Evolutionary conservation across 805 yeast genomes (phyloP), one percentile per base, ranked within the genome.

Genomic region (Zygosaccharomyces lentus): DNA sequence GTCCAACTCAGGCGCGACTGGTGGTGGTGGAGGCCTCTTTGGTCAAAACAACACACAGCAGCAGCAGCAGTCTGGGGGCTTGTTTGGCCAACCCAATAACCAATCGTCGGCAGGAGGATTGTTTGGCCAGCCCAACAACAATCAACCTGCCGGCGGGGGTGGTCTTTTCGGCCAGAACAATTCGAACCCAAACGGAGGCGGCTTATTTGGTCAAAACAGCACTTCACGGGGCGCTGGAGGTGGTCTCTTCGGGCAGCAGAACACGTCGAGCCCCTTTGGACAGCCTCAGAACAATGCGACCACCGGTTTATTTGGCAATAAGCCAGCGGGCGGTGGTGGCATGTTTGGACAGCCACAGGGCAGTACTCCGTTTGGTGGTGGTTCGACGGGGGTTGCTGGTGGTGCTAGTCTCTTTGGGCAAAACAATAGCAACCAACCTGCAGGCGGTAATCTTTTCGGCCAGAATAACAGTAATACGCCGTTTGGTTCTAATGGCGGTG

Each of bases 1-100:
- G 13, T 51, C 47, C 58, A 48, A 49, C 52, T 41, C 58, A 53
- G 35, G 52, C 48, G 38, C 50, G 35, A 39, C 43, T 12, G 71
- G 74, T n/a, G 76, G 49, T 31, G 45, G 45, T n/a, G 72, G 74
- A 12, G 76, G 77, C 3, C 57, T 75, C 44, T 77, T 78, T 58
- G 80, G 80, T 17, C 66, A 61, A 36, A 58, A 57, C 51, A 52
- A 59, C 47, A 43, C 41, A 35, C 46, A 46, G 39, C 48, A 46
- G 23, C 46, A 46, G 41, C 48, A 46, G 23, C 49, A 47, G 25
- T 30, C 48, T 38, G 56, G 57, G 39, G 66, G 69, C 17, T 49
- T 63, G n/a, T 64, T 71, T 50, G 73, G 73, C 24, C 56, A 57
- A 34, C 50, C 52, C 29, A 43, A 51, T 39, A 25, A 25, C 8